These are phyloP conservation scores for Urtica urens DNA, from an alignment of 306 rosid genomes.

Conservation along the genomic window DNA sequence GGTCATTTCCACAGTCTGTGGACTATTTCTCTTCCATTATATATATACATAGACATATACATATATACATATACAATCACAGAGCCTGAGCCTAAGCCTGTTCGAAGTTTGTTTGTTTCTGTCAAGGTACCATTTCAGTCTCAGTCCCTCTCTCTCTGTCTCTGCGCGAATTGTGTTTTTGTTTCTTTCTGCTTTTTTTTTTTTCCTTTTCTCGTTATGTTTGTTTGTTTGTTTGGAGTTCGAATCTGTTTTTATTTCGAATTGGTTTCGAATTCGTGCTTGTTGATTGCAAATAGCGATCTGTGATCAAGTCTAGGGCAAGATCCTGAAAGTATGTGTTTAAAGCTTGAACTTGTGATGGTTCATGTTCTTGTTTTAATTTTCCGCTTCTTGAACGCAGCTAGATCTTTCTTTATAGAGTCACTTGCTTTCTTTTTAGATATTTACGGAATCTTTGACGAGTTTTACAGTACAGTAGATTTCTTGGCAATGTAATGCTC, in stretches of 20 bases:
- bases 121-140: too few species aligned
- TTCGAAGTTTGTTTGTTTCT: background rate
- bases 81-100: background rate
- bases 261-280: constrained; percentile 6
- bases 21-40: constrained; percentile 14
- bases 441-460: background rate
- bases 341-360: background rate
- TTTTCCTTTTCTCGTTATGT: background rate
- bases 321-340: constrained; percentile 45
- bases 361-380: background rate
- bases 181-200: constrained; percentile 16
- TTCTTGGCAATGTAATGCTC: background rate
- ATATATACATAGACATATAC: background rate
- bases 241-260: constrained; percentile 6
- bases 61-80: background rate
- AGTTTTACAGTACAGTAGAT: background rate
- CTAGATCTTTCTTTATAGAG: constrained; percentile 18
- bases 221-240: constrained; percentile 1
- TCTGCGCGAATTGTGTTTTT: constrained; percentile 9
- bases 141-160: constrained; percentile 14
- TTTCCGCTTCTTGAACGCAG: constrained; percentile 4
- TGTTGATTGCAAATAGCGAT: constrained; percentile 9
- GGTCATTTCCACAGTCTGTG: constrained; percentile 25
- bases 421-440: background rate
- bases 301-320: constrained; percentile 14